These are phyloP conservation scores for Alternaria gaisen DNA, from an alignment of 2,329 filamentous ascomycete genomes.

Conservation along the genomic window DNA sequence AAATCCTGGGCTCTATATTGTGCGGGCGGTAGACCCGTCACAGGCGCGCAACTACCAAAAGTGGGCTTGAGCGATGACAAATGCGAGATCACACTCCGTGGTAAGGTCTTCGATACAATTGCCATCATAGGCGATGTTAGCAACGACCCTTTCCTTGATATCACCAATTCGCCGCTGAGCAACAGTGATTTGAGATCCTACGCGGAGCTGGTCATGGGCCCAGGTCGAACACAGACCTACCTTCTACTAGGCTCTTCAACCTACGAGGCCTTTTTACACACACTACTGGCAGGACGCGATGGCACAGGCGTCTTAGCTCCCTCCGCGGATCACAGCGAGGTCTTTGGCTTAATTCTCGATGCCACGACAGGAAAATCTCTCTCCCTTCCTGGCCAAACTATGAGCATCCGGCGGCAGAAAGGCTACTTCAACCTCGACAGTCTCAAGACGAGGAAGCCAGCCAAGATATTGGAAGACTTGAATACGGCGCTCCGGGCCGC, in stretches of 20 bases:
- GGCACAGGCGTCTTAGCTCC: slow-evolving; percentile 20
- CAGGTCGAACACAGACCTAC: slow-evolving; percentile 8
- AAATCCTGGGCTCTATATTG: slow-evolving; percentile 30
- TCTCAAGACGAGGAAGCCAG: slow-evolving; percentile 26
- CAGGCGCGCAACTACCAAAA: not conserved
- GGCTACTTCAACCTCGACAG: slow-evolving; percentile 32
- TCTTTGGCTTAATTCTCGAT: slow-evolving; percentile 36
- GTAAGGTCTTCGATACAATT: slow-evolving; percentile 30
- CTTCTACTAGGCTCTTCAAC: slow-evolving; percentile 13
- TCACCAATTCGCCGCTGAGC: slow-evolving; percentile 13
- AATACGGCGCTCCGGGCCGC: slow-evolving; percentile 24
- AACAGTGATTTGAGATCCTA: slow-evolving; percentile 21
- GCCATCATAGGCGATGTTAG: slow-evolving; percentile 13
- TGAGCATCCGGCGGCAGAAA: slow-evolving; percentile 27
- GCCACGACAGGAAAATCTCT: slow-evolving; percentile 20
- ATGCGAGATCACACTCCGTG: slow-evolving; percentile 19
- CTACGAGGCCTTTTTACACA: slow-evolving; percentile 36
- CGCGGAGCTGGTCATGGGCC: slow-evolving; percentile 13
- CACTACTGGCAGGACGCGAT: slow-evolving; percentile 32
- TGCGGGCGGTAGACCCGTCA: slow-evolving; percentile 16
- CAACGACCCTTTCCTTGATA: slow-evolving; percentile 21
- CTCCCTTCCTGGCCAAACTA: slow-evolving; percentile 32
- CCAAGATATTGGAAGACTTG: slow-evolving; percentile 25
- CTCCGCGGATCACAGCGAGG: slow-evolving; percentile 30
- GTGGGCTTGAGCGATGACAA: slow-evolving; percentile 13